A percentile compares a stretch with the other conserved stretches of the same genome.
phyloP scores from a whole-genome alignment of 2,329 filamentous ascomycete species.

The Beauveria varroae region DNA sequence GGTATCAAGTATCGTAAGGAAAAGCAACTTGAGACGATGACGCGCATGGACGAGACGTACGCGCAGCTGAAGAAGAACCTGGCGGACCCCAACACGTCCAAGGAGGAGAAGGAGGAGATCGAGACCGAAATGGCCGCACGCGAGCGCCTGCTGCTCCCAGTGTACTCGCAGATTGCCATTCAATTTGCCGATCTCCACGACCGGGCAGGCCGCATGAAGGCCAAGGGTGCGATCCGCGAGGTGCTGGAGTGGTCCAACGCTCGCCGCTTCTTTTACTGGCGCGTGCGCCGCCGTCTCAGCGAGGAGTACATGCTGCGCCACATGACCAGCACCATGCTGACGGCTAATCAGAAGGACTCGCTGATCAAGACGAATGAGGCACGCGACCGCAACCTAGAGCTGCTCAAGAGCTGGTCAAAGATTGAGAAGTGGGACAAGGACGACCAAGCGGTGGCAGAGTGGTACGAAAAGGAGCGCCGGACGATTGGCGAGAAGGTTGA shows the following conservation, averaged over 20 bases:
- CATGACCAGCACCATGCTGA: conserved; percentile 49
- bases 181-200: conserved; percentile 98
- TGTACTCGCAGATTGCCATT: conserved; percentile 91
- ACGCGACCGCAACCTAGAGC: conserved; percentile 62
- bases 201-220: conserved; percentile 93
- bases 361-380: conserved; percentile 39
- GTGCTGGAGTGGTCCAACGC: conserved; percentile 80
- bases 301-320: conserved; percentile 96
- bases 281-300: conserved; percentile 89
- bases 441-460: conserved; percentile 78
- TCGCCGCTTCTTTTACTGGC: conserved; percentile 99
- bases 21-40: conserved; percentile 96
- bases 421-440: conserved; percentile 69
- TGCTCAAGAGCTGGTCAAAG: conserved; percentile 76
- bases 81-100: conserved; percentile 50
- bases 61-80: conserved; percentile 75
- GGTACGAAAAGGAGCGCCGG: conserved; percentile 95
- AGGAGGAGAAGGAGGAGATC: conserved; percentile 69
- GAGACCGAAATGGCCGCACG: conserved; percentile 78
- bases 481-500: conserved; percentile 78
- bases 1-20: conserved; percentile 98
- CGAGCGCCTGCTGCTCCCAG: conserved; percentile 81
- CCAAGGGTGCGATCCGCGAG: conserved; percentile 88
- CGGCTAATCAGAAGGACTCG: conserved; percentile 22
- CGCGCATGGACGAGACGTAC: conserved; percentile 80